phyloP scores from a whole-genome alignment of 2,329 filamentous ascomycete genomes.

The Cladosporium sp. region DNA sequence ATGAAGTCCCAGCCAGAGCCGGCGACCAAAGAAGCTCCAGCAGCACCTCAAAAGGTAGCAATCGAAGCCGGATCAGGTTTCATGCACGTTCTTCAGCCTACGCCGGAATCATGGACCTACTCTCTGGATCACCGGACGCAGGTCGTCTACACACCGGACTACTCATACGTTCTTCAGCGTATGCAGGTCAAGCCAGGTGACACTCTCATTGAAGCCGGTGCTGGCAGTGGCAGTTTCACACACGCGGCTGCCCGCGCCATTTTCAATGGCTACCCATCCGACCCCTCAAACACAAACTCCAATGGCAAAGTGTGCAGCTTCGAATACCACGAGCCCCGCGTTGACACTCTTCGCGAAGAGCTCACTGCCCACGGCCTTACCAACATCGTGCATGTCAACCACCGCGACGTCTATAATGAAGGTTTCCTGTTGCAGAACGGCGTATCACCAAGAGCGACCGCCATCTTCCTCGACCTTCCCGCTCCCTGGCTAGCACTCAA shows the following conservation, averaged over 20 bases:
- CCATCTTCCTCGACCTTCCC: constrained; percentile 77
- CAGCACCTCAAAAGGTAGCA: constrained; percentile 45
- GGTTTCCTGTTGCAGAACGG: constrained; percentile 62
- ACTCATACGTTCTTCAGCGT: constrained; percentile 78
- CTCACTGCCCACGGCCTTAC: constrained; percentile 67
- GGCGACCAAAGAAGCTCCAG: not conserved
- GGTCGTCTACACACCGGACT: constrained; percentile 84
- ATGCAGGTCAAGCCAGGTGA: constrained; percentile 72
- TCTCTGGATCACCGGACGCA: constrained; percentile 80
- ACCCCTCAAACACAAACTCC: constrained; percentile 19
- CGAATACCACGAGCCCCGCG: constrained; percentile 75
- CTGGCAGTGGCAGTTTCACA: constrained; percentile 80
- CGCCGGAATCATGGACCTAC: constrained; percentile 79
- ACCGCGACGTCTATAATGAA: constrained; percentile 75
- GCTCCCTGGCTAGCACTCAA: constrained; percentile 78
- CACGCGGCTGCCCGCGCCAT: constrained; percentile 75
- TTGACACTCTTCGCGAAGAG: constrained; percentile 67
- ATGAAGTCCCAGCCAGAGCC: constrained; percentile 32
- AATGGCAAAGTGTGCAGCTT: constrained; percentile 75
- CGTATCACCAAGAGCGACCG: constrained; percentile 59
- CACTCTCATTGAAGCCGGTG: constrained; percentile 75
- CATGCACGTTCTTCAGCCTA: constrained; percentile 74
- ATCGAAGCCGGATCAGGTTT: constrained; percentile 66
- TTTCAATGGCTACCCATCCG: constrained; percentile 66
- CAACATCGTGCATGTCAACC: constrained; percentile 68